phyloP scores from a whole-genome alignment of 805 yeast species.

The Candida endomychidarum region DNA sequence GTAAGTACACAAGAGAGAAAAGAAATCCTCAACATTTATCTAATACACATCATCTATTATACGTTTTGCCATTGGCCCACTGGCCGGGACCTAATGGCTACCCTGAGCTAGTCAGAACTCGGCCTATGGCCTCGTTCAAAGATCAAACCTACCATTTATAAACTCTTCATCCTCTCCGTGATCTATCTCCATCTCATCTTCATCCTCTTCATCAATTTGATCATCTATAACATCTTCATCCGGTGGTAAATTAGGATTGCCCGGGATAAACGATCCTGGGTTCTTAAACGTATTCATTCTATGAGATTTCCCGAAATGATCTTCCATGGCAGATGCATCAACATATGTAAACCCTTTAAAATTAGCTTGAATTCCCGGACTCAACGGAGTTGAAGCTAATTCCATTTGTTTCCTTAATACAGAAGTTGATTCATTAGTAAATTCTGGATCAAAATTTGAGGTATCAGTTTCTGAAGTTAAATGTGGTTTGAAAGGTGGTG shows the following conservation, averaged over 20 bases:
- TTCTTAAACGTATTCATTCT: constrained; percentile 39
- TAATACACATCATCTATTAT: too few species aligned
- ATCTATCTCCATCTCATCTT: constrained; percentile 50
- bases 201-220: constrained; percentile 44
- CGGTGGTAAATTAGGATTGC: constrained; percentile 76
- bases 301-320: constrained; percentile 56
- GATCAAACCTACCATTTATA: constrained; percentile 87
- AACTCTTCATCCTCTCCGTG: constrained; percentile 71
- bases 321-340: constrained; percentile 90
- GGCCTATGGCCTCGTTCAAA: too few species aligned
- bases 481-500: constrained; percentile 97
- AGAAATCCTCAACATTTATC: too few species aligned
- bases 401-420: constrained; percentile 67
- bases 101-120: too few species aligned
- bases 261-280: constrained; percentile 75
- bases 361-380: constrained; percentile 94
- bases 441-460: constrained; percentile 96
- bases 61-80: too few species aligned
- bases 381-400: constrained; percentile 74
- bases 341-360: constrained; percentile 97
- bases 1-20: too few species aligned
- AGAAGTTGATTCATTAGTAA: constrained; percentile 88
- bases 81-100: too few species aligned
- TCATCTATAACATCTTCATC: constrained; percentile 79
- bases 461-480: constrained; percentile 89